Evolutionary conservation across 495 filamentous ascomycete species (phyloP).

Genomic region (Neurospora terricola): DNA sequence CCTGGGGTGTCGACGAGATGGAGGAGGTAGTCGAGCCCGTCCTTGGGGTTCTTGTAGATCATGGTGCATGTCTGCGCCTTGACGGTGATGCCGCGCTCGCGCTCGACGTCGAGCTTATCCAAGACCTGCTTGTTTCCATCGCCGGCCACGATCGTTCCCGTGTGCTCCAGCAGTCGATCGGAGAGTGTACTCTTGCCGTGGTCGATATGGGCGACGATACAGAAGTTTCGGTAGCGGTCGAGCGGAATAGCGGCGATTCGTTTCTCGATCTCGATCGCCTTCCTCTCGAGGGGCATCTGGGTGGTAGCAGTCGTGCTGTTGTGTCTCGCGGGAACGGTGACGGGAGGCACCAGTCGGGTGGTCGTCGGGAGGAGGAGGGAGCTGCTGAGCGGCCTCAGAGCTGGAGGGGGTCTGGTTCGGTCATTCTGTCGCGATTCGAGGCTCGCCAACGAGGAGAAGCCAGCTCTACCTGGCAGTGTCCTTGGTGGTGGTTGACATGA

Average conservation of each 20-base stretch:
- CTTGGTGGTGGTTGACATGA: neutral
- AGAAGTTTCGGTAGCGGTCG: slow-evolving; percentile 90
- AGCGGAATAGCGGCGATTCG: slow-evolving; percentile 84
- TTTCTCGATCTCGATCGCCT: slow-evolving; percentile 51
- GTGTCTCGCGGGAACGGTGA: neutral
- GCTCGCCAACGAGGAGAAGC: neutral
- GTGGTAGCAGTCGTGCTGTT: neutral
- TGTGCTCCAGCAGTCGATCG: slow-evolving; percentile 87
- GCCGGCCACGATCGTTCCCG: slow-evolving; percentile 72
- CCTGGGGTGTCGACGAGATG: slow-evolving; percentile 96
- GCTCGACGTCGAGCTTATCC: slow-evolving; percentile 93
- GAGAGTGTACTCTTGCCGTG: slow-evolving; percentile 95
- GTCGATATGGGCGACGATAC: slow-evolving; percentile 97
- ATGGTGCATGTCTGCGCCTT: slow-evolving; percentile 98
- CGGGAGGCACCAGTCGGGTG: neutral
- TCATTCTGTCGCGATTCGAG: neutral
- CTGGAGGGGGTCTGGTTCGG: neutral
- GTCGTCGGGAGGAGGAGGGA: neutral
- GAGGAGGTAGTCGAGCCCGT: slow-evolving; percentile 80
- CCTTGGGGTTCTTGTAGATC: slow-evolving; percentile 64
- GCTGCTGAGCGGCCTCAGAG: neutral
- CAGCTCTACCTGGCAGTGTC: neutral
- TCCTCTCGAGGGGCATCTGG: slow-evolving; percentile 6
- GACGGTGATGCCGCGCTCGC: slow-evolving; percentile 93
- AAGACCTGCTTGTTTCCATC: slow-evolving; percentile 90